Base-by-base conservation (phyloP, 106 monocot genomes). In the Acorus calamus region DNA sequence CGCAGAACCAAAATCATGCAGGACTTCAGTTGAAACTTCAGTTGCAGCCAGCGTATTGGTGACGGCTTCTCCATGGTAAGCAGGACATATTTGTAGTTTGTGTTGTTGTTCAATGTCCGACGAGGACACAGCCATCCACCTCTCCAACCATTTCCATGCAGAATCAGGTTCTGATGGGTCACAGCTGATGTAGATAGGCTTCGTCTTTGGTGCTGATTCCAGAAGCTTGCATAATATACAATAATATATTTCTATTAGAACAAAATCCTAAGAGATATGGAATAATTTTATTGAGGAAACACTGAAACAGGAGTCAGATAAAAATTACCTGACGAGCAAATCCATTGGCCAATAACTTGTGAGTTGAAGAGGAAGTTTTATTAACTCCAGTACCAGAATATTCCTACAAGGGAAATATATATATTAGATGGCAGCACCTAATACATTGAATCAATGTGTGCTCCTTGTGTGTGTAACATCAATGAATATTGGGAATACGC, bases 61-160 rank as follows among this genome's bases (percentile, higher is more conserved):
- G 55, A 60, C 71, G 60, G 50, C 62, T 56, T 57, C 43, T 52
- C n/a, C 51, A 11, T 42, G 61, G 55, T 50, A 45, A 60, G 42
- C 56, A 10, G 68, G 46, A 44, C 45, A 55, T 13, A 6, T 61
- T 14, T 47, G 6, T 62, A 51, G 14, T 14, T 69, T 66, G 7
- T 59, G 60, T 44, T 68, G 6, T 56, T 65, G 76, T 49, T 10
- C 60, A 61, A 65, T 11, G 65, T 76, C 61, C 47, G 76, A 57
- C 52, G 80, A 74, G 10, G 76, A 66, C 50, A 90, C 28, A 64
- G 69, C 52, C 80, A 77, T 89, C 93, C 93, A 93, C 68, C 93
- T 85, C 71, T 93, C 93, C 57, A 93, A 73, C 93, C 93, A 93
- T 59, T 76, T 59, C 93, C 89, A 93, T 67, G 79, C 66, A 50